Base-by-base conservation (phyloP, 768 basidiomycete genomes). In the Leccinum broughii region DNA sequence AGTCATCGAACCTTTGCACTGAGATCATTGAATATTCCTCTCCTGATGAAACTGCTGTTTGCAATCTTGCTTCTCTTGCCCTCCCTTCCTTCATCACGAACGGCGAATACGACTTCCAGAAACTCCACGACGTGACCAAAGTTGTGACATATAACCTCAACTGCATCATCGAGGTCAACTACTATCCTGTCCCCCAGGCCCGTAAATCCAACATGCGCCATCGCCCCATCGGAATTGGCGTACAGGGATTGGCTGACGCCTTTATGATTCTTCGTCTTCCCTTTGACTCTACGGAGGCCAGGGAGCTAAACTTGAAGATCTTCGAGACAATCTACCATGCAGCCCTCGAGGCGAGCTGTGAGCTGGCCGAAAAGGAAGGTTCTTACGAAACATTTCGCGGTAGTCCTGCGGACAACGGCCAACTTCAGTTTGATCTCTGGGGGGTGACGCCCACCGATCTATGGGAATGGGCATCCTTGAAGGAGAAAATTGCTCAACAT, bases 271-370 rank as follows among this genome's bases (percentile, higher is more conserved):
- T 99, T 9, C 92, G 90, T 62, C 86, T 98, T 85, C 92, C 97
- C 0, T 99, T 98, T 76, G 97, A 98, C 67, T 93, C 92, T 2
- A 82, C 80, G 17, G 88, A 85, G 49, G 97, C 96, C 14, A 88
- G 89, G 70, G 78, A 87, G 66, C 86, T 99, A 65, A 98, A 99
- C 79, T 81, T 89, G 63, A 86, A 96, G 77, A 98, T 99, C 75
- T 98, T 97, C 74, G 97, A 99, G 81, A 99, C 97, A 14, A 98
- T 99, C 72, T 99, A 98, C 74, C 94, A 99, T 66, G 96, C 84
- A 58, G 92, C 92, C 1, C 84, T 94, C 26, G 96, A 98, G 76
- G 88, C 93, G 4, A 95, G 92, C 63, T 85, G 83, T 60, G 97
- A 98, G 76, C 76, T 98, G 59, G 94, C 96, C 22, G 84, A 79